These are phyloP conservation scores for Vicia sativa DNA, from an alignment of 306 rosid genomes.

Conservation along the genomic window DNA sequence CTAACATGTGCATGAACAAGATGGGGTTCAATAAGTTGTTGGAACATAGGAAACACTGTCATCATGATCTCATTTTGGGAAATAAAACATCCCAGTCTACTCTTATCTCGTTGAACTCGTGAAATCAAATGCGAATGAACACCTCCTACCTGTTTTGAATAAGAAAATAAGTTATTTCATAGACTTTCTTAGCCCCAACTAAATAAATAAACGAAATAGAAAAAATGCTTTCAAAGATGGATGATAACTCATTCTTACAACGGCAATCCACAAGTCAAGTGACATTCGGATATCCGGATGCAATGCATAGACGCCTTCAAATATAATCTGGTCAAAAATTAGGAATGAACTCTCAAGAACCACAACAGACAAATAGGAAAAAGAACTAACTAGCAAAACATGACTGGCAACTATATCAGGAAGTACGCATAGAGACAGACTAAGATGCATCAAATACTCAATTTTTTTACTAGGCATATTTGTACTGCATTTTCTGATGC, in stretches of 20 bases:
- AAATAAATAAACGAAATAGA: constrained; percentile 29
- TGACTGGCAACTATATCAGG: constrained; percentile 34
- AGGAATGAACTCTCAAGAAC: constrained; percentile 34
- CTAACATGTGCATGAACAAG: constrained; percentile 98
- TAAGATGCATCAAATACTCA: constrained; percentile 26
- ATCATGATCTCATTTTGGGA: constrained; percentile 95
- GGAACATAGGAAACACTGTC: constrained; percentile 99
- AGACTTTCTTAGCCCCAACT: constrained; percentile 29
- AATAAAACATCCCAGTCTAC: constrained; percentile 87
- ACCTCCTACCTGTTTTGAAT: constrained; percentile 86
- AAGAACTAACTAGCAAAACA: constrained; percentile 22
- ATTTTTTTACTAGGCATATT: constrained; percentile 18
- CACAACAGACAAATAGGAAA: constrained; percentile 27
- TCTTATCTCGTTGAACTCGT: constrained; percentile 98
- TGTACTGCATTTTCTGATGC: constrained; percentile 15
- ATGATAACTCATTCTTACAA: constrained; percentile 60
- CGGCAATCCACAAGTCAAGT: constrained; percentile 96
- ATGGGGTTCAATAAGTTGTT: constrained; percentile 96
- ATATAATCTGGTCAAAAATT: constrained; percentile 71
- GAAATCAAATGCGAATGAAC: constrained; percentile 99
- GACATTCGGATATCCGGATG: constrained; percentile 95
- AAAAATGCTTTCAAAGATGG: constrained; percentile 25
- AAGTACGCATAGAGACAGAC: constrained; percentile 28
- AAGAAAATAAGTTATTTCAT: constrained; percentile 30
- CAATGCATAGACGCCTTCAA: constrained; percentile 98